These are phyloP conservation scores for Pleurotus salmoneostramineus DNA, from an alignment of 768 basidiomycete species.

Conservation along the genomic window DNA sequence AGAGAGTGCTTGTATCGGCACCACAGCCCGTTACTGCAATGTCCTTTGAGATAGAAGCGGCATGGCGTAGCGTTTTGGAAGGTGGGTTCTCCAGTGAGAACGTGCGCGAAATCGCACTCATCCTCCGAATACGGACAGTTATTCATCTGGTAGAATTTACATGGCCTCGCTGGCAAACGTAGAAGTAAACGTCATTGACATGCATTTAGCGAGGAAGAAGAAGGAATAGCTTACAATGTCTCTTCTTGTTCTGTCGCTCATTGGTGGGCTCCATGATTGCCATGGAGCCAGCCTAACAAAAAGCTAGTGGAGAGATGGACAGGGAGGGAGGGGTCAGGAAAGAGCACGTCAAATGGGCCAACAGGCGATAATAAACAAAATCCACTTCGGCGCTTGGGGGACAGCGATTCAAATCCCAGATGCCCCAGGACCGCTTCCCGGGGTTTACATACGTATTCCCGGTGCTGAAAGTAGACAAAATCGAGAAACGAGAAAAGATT, in stretches of 20 bases:
- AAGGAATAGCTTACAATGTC: slow-evolving; percentile 8
- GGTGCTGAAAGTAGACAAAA: slow-evolving; percentile 1
- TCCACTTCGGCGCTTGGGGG: slow-evolving; percentile 3
- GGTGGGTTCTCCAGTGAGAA: slow-evolving; percentile 19
- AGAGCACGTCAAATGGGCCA: slow-evolving; percentile 1
- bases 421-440: background rate
- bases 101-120: slow-evolving; percentile 45
- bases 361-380: slow-evolving; percentile 3
- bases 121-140: slow-evolving; percentile 40
- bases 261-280: slow-evolving; percentile 5
- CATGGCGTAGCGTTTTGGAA: slow-evolving; percentile 21
- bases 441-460: slow-evolving; percentile 10
- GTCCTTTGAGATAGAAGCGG: slow-evolving; percentile 30
- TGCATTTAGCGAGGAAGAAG: too few species aligned
- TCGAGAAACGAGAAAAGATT: slow-evolving; percentile 2
- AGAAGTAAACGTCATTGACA: slow-evolving; percentile 9
- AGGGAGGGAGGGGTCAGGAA: slow-evolving; percentile 6
- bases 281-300: slow-evolving; percentile 4
- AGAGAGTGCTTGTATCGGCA: slow-evolving; percentile 34
- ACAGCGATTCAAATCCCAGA: background rate
- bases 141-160: slow-evolving; percentile 41
- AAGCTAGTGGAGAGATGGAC: background rate
- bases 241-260: slow-evolving; percentile 10
- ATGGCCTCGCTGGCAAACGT: slow-evolving; percentile 38
- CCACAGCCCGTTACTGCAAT: slow-evolving; percentile 29